Conservation (phyloP, 1,284 basidiomycete genomes). For the Apiotrichum laibachii region DNA sequence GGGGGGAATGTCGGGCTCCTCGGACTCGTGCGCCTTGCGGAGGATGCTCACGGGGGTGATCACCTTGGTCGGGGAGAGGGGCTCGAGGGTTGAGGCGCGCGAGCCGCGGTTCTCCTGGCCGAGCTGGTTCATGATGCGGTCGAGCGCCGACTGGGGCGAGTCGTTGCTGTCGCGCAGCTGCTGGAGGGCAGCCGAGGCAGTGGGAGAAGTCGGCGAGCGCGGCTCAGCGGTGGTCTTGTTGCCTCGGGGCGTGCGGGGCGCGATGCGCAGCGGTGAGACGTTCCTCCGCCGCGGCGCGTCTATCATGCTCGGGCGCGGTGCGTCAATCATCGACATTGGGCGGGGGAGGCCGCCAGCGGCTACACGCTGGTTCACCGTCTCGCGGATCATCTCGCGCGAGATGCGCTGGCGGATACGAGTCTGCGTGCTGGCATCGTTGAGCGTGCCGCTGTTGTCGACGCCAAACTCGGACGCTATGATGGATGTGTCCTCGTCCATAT, state of each 20-base stretch:
- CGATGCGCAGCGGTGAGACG: constrained; percentile 3
- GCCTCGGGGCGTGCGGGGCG: not conserved
- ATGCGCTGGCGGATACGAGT: constrained; percentile 48
- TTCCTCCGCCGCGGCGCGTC: constrained; percentile 5
- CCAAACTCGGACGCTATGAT: constrained; percentile 15
- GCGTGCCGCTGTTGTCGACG: constrained; percentile 1
- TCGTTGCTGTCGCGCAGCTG: constrained; percentile 11
- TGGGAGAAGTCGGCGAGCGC: constrained; percentile 4
- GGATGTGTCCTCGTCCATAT: not conserved
- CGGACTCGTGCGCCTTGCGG: constrained; percentile 4
- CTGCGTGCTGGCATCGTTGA: constrained; percentile 28
- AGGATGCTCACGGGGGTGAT: constrained; percentile 17
- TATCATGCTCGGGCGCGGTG: constrained; percentile 19
- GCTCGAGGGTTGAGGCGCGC: no score
- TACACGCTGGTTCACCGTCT: constrained; percentile 45
- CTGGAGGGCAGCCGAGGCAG: constrained; percentile 4
- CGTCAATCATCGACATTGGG: constrained; percentile 16
- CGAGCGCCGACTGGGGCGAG: constrained; percentile 44
- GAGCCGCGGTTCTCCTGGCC: constrained; percentile 5
- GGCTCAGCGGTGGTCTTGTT: not conserved
- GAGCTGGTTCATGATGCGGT: constrained; percentile 30
- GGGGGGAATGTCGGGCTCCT: not conserved
- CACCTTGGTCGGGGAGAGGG: constrained; percentile 10
- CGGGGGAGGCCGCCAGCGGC: constrained; percentile 29
- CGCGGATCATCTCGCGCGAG: constrained; percentile 48